Percentiles rank a stretch among this genome's conserved stretches.
Conservation (phyloP, 768 basidiomycete species). For the Serendipita sp. region DNA sequence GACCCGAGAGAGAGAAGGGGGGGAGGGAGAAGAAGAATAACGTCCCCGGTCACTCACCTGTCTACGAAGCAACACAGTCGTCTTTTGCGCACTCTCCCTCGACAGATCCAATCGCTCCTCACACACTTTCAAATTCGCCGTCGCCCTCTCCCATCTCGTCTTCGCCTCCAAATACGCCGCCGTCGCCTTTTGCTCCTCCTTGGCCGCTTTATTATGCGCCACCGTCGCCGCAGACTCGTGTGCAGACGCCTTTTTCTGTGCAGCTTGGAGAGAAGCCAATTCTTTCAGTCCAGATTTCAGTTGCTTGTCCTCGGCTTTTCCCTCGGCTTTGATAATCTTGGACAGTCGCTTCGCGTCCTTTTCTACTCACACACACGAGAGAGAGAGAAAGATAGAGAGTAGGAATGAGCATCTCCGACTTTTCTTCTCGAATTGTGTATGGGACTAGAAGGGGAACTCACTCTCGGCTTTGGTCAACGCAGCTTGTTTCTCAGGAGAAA, state of each 20-base stretch:
- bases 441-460: neutral
- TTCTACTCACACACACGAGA: neutral
- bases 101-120: neutral
- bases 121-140: neutral
- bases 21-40: too few relatives aligned
- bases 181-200: neutral
- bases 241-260: constrained; percentile 18
- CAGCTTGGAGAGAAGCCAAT: constrained; percentile 18
- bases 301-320: constrained; percentile 18
- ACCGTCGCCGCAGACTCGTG: neutral
- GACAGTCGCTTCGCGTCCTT: constrained; percentile 19
- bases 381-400: neutral
- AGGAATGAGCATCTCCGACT: constrained; percentile 28
- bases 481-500: neutral
- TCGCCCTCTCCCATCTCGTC: neutral
- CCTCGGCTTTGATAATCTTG: constrained; percentile 21
- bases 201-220: neutral
- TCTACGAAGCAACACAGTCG: neutral
- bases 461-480: neutral
- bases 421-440: constrained; percentile 10
- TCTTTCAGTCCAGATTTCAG: constrained; percentile 20
- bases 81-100: neutral
- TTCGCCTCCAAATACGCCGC: constrained; percentile 1
- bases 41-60: neutral
- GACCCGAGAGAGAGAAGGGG: neutral